phyloP scores from a whole-genome alignment of 2,329 filamentous ascomycete genomes.

The Diaporthe citriasiana region DNA sequence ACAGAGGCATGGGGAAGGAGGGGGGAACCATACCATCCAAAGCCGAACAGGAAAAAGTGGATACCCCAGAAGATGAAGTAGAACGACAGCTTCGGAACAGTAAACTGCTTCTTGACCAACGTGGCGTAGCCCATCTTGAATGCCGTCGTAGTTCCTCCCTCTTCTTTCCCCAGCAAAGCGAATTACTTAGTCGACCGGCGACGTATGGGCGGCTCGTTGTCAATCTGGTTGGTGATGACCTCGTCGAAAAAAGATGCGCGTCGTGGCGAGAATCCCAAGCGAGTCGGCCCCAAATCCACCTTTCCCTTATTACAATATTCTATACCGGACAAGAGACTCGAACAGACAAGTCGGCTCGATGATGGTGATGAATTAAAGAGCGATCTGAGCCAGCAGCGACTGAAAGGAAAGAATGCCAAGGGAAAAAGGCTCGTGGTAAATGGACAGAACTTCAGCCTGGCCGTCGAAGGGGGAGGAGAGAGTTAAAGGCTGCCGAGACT shows the following conservation, averaged over 20 bases:
- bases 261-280: slow-evolving; percentile 21
- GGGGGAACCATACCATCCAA: slow-evolving; percentile 79
- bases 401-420: slow-evolving; percentile 57
- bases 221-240: slow-evolving; percentile 40
- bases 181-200: slow-evolving; percentile 69
- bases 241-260: slow-evolving; percentile 40
- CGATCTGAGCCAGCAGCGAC: slow-evolving; percentile 74
- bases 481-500: slow-evolving; percentile 46
- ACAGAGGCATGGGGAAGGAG: not conserved
- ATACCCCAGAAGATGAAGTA: slow-evolving; percentile 85
- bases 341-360: slow-evolving; percentile 49
- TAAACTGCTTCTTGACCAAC: slow-evolving; percentile 75
- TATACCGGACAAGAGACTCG: slow-evolving; percentile 45
- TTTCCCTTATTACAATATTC: slow-evolving; percentile 48
- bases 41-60: slow-evolving; percentile 84
- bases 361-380: slow-evolving; percentile 56
- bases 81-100: slow-evolving; percentile 80
- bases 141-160: slow-evolving; percentile 44
- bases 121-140: slow-evolving; percentile 56
- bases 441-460: slow-evolving; percentile 60
- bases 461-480: slow-evolving; percentile 48
- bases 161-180: slow-evolving; percentile 48
- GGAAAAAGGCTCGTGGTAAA: slow-evolving; percentile 52
- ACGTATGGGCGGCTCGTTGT: slow-evolving; percentile 53
- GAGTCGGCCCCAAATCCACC: slow-evolving; percentile 36